Evolutionary conservation across 225 moss, liverwort and hornwort species (phyloP).

Genomic region (Takakia lepidozioides): DNA sequence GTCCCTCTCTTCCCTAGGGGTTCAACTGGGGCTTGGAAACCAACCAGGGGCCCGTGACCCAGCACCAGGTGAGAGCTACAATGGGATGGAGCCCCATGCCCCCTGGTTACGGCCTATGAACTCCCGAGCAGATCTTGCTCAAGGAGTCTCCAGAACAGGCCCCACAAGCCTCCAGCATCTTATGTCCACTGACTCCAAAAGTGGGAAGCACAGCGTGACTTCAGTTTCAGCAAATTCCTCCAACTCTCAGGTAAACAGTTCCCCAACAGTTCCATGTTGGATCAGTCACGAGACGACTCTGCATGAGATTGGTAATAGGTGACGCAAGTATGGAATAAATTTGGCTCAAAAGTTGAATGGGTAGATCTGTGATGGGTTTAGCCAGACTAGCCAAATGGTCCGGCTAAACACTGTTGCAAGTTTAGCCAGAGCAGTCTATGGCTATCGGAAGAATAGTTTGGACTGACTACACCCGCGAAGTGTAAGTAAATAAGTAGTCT

Average conservation of each 20-base stretch:
- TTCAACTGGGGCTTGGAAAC: conserved; percentile 50
- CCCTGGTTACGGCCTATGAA: conserved; percentile 68
- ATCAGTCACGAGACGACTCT: no score
- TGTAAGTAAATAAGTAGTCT: no score
- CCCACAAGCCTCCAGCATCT: conserved; percentile 67
- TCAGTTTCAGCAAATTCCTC: conserved; percentile 48
- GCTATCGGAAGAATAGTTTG: no score
- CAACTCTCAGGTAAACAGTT: conserved; percentile 60
- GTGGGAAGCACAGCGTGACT: conserved; percentile 19
- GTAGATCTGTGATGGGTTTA: no score
- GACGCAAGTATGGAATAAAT: no score
- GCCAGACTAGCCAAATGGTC: no score
- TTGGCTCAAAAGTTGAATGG: no score
- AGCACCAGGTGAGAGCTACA: conserved; percentile 43
- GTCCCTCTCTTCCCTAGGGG: conserved; percentile 60
- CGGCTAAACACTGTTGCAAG: no score
- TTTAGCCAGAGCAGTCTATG: no score
- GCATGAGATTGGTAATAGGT: no score
- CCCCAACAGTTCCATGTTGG: no score
- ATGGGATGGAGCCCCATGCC: conserved; percentile 54
- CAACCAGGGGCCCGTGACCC: conserved; percentile 42
- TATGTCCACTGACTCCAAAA: conserved; percentile 47
- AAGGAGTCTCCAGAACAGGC: conserved; percentile 39
- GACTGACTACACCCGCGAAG: no score
- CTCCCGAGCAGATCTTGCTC: conserved; percentile 47